A percentile compares a stretch with the other conserved stretches of the same genome.
phyloP scores from a whole-genome alignment of 2,329 filamentous ascomycete genomes.

The Cylindrodendrum hubeiense region DNA sequence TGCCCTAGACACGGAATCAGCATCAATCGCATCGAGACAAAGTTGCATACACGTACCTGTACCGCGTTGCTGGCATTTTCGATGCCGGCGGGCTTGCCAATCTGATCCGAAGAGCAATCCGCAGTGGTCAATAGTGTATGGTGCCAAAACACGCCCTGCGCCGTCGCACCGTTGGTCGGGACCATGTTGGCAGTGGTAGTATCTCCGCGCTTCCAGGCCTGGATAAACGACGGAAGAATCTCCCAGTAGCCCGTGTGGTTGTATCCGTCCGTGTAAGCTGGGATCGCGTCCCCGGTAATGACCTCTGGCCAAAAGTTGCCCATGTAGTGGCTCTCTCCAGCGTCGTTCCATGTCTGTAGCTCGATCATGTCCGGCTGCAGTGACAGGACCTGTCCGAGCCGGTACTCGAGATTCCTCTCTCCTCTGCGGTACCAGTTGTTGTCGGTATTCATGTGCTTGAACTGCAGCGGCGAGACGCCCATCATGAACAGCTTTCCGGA shows the following conservation, averaged over 20 bases:
- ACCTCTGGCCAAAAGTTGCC: slow-evolving; percentile 29
- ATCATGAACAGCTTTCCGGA: slow-evolving; percentile 27
- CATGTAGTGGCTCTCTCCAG: slow-evolving; percentile 38
- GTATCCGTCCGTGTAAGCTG: slow-evolving; percentile 13
- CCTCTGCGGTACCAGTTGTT: slow-evolving; percentile 24
- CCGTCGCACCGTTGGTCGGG: not conserved
- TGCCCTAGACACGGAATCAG: not conserved
- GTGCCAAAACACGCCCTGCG: slow-evolving; percentile 20
- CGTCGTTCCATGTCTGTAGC: slow-evolving; percentile 35
- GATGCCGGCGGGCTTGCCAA: slow-evolving; percentile 14
- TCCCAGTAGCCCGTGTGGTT: slow-evolving; percentile 19
- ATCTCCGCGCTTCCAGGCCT: slow-evolving; percentile 17
- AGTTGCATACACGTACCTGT: not conserved
- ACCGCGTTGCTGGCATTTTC: slow-evolving; percentile 5
- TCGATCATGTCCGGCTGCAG: slow-evolving; percentile 23
- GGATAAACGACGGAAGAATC: slow-evolving; percentile 15
- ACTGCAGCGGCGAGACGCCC: slow-evolving; percentile 23
- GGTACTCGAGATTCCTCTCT: slow-evolving; percentile 20
- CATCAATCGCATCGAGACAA: not conserved
- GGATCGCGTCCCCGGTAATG: slow-evolving; percentile 1
- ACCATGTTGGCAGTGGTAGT: slow-evolving; percentile 1
- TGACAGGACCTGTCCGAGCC: slow-evolving; percentile 15
- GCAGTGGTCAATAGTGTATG: slow-evolving; percentile 11
- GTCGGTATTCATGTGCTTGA: slow-evolving; percentile 16
- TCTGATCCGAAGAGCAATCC: slow-evolving; percentile 8